phyloP scores from a whole-genome alignment of 768 basidiomycete species.

The Lentinula aciculospora region DNA sequence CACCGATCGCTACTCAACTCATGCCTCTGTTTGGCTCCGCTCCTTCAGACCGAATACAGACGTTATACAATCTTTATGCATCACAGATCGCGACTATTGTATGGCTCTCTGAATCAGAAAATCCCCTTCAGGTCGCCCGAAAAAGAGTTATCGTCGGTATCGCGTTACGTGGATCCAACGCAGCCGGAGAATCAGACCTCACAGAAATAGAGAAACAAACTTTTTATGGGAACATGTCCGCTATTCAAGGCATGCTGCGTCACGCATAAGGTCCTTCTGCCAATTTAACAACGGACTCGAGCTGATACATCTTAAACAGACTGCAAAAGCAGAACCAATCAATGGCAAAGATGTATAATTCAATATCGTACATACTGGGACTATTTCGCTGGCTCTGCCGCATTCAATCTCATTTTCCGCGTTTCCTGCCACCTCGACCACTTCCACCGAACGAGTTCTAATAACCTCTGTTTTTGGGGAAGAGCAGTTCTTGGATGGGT shows the following conservation, averaged over 20 bases:
- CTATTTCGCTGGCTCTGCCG: neutral
- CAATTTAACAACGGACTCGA: neutral
- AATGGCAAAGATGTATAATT: neutral
- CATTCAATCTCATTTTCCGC: neutral
- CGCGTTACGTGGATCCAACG: conserved; percentile 44
- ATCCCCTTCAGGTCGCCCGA: conserved; percentile 34
- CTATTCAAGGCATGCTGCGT: conserved; percentile 32
- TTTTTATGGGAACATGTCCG: conserved; percentile 47
- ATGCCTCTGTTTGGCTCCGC: conserved; percentile 75
- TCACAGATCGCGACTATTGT: conserved; percentile 84
- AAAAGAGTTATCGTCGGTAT: conserved; percentile 72
- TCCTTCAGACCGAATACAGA: conserved; percentile 61
- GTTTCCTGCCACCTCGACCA: conserved; percentile 33
- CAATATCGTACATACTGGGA: neutral
- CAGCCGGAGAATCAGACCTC: conserved; percentile 19
- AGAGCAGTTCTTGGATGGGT: conserved; percentile 70
- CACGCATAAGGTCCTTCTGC: conserved; percentile 3
- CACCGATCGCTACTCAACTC: conserved; percentile 70
- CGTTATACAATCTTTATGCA: conserved; percentile 74
- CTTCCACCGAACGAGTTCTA: conserved; percentile 61
- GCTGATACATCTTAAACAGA: neutral
- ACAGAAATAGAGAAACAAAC: conserved; percentile 34
- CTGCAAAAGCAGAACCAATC: neutral
- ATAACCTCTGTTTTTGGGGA: conserved; percentile 47
- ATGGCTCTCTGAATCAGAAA: conserved; percentile 53